Evolutionary conservation across 2,329 filamentous ascomycete genomes (phyloP).

Genomic region (Phialocephala subalpina): DNA sequence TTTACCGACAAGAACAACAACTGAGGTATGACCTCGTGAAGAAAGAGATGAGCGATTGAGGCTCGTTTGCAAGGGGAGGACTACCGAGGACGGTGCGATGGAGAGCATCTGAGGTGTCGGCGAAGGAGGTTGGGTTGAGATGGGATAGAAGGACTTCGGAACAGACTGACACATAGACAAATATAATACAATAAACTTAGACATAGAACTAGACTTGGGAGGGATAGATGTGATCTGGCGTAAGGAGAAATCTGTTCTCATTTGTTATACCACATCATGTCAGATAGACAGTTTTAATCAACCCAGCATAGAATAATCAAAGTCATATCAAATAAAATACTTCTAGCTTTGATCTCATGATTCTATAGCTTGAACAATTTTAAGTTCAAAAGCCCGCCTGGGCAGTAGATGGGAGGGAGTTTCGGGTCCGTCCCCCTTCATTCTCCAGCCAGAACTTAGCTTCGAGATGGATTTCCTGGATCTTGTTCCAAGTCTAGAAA

Average conservation of each 20-base stretch:
- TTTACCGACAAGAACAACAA: neutral
- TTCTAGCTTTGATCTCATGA: too few species aligned
- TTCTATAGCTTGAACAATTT: too few species aligned
- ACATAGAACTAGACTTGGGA: neutral
- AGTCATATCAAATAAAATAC: neutral
- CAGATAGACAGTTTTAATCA: too few species aligned
- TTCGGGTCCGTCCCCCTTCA: too few species aligned
- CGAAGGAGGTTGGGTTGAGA: neutral
- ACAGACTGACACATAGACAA: neutral
- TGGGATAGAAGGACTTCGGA: neutral
- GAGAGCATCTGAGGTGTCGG: neutral
- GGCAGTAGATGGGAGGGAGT: too few species aligned
- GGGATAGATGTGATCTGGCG: neutral
- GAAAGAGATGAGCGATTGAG: too few species aligned
- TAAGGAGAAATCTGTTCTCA: neutral
- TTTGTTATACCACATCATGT: neutral
- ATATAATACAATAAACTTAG: slow-evolving; percentile 1
- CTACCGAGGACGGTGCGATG: slow-evolving; percentile 8
- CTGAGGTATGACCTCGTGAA: neutral
- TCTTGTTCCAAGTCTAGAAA: too few species aligned
- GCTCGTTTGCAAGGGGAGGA: too few species aligned
- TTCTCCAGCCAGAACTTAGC: too few species aligned
- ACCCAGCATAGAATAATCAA: neutral
- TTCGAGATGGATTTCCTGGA: too few species aligned
- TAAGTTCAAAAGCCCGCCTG: too few species aligned